Evolutionary conservation across 192 early-diverging fungal genomes (phyloP), one percentile per base, ranked within the genome.

Genomic region (Coemansia sp.): DNA sequence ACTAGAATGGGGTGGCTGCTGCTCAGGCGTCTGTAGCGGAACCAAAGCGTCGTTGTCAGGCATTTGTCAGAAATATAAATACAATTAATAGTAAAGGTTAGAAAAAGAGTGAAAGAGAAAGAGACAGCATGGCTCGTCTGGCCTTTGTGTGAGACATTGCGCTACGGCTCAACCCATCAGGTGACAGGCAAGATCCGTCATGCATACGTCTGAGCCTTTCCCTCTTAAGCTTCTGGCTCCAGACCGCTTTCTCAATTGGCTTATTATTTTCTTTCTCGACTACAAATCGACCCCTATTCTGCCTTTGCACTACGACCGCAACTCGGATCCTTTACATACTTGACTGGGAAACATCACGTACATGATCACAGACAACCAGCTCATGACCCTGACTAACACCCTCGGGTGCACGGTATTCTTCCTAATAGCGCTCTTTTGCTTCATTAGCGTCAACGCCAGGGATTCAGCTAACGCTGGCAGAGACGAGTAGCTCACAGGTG

Each of bases 291-390:
- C 4, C 39, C 39, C 16, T 46, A 46, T 1, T 46, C 44, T 5
- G 15, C 44, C 15, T 16, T 46, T 46, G 44, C 44, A 18, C 44
- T 46, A 13, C 49, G 22, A 24, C 49, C 22, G 5, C 11, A 20
- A 24, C 6, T 11, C 49, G 5, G 49, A 22, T 24, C 49, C 24
- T 7, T 20, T 52, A 27, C 27, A n/a, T 24, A 24, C 24, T 52
- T 22, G 49, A 24, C 11, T 10, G 20, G 7, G 49, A 52, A 11
- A 11, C 49, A 24, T 20, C 20, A 24, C 49, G 8, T 12, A 15
- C 49, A 80, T 80, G 78, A 80, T 80, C 52, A 75, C 78, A 24
- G 78, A 80, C 65, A 75, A 65, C 64, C 78, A 80, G 73, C 70
- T 80, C 38, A 80, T 80, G 78, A 40, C 66, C 11, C 64, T 80